phyloP scores from a whole-genome alignment of 352 stramenopile species.

The Phytophthora ohioensis region DNA sequence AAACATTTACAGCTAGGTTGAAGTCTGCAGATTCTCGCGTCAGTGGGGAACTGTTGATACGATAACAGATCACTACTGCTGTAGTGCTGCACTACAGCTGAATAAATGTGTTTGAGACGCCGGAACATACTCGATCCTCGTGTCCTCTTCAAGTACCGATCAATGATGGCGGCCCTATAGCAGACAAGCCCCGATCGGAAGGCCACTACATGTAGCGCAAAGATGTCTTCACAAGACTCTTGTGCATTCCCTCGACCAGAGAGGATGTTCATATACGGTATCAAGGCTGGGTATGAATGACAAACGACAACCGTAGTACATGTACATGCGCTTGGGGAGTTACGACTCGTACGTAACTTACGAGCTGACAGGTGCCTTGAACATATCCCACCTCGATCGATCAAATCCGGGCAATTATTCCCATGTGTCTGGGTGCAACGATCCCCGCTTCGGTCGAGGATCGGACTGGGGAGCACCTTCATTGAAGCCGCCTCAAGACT shows the following conservation, averaged over 20 bases:
- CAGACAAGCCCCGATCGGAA: not conserved
- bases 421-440: constrained; percentile 39
- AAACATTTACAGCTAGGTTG: not conserved
- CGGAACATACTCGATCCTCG: not conserved
- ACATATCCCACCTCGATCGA: constrained; percentile 28
- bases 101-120: constrained; percentile 11
- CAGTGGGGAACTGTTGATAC: not conserved
- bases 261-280: not conserved
- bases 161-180: constrained; percentile 1
- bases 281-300: constrained; percentile 1
- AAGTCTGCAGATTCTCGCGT: not conserved
- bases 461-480: constrained; percentile 13
- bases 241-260: not conserved
- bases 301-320: constrained; percentile 10
- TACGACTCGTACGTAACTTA: not conserved
- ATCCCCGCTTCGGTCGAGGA: constrained; percentile 22
- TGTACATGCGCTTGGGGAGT: constrained; percentile 5
- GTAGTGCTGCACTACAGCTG: not conserved
- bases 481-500: constrained; percentile 5
- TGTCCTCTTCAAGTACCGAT: constrained; percentile 16
- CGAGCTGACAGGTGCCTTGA: constrained; percentile 2
- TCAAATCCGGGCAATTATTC: constrained; percentile 38
- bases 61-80: too few relatives aligned
- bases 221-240: too few relatives aligned
- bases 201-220: too few relatives aligned